Evolutionary conservation across 495 filamentous ascomycete genomes (phyloP).

Genomic region (Haplographium delicatum): DNA sequence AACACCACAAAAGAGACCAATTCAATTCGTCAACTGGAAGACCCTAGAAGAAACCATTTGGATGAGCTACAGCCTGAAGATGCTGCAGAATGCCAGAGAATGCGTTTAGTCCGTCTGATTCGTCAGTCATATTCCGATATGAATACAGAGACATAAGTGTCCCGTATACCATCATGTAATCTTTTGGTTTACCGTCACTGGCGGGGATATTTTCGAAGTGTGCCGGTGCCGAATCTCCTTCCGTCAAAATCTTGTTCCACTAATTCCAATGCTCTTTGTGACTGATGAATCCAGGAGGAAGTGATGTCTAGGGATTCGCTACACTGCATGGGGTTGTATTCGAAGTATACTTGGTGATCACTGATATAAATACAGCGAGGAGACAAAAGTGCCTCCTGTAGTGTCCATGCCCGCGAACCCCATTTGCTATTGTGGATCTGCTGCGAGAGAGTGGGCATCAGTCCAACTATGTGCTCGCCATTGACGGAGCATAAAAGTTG

Average conservation of each 20-base stretch:
- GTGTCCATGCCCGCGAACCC: conserved; percentile 21
- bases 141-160: neutral
- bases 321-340: conserved; percentile 11
- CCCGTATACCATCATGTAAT: no score
- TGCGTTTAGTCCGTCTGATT: neutral
- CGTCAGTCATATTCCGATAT: neutral
- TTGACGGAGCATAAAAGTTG: conserved; percentile 8
- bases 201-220: no score
- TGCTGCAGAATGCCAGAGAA: neutral
- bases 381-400: conserved; percentile 20
- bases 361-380: conserved; percentile 20
- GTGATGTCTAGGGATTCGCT: conserved; percentile 12
- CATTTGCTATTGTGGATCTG: conserved; percentile 12
- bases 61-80: neutral
- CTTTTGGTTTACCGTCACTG: no score
- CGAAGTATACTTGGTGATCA: conserved; percentile 18
- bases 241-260: no score
- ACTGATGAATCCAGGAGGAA: conserved; percentile 8
- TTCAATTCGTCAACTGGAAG: neutral
- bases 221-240: no score
- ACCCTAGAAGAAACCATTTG: neutral
- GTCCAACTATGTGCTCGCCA: conserved; percentile 3
- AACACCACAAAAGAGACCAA: neutral
- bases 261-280: no score
- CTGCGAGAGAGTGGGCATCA: conserved; percentile 17